Percentiles rank a stretch among this genome's conserved stretches.
These are phyloP conservation scores for Vaccinium macrocarpon DNA, from an alignment of 148 eudicot species.

Conservation along the genomic window DNA sequence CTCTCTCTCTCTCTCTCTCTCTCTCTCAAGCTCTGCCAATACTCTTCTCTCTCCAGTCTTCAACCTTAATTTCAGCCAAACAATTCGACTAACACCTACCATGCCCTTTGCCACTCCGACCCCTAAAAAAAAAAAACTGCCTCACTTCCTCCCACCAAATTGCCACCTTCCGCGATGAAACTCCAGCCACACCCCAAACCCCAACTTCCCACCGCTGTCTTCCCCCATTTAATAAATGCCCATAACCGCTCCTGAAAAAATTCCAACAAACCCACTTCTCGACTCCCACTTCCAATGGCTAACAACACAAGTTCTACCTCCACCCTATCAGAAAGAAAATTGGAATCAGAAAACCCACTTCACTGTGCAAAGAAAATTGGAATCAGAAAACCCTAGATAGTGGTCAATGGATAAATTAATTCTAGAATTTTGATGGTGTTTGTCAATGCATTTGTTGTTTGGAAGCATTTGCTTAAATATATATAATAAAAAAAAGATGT, in stretches of 20 bases:
- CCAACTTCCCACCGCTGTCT: slow-evolving; percentile 9
- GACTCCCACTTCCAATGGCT: slow-evolving; percentile 21
- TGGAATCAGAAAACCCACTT: too few relatives aligned
- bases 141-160: slow-evolving; percentile 2
- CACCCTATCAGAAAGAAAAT: too few relatives aligned
- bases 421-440: too few relatives aligned
- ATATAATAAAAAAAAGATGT: too few relatives aligned
- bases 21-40: neutral
- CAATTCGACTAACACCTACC: neutral
- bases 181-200: slow-evolving; percentile 16
- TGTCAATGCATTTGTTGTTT: too few relatives aligned
- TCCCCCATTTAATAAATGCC: neutral
- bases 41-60: neutral
- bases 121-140: neutral
- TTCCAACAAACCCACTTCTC: neutral
- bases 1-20: too few relatives aligned
- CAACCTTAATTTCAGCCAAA: neutral
- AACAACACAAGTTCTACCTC: too few relatives aligned
- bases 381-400: too few relatives aligned
- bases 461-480: too few relatives aligned
- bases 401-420: too few relatives aligned
- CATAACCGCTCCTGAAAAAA: neutral
- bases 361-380: too few relatives aligned
- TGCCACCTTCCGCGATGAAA: slow-evolving; percentile 22
- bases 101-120: neutral